Evolutionary conservation across 2,329 filamentous ascomycete genomes (phyloP).

Genomic region (Setomelanomma holmii): DNA sequence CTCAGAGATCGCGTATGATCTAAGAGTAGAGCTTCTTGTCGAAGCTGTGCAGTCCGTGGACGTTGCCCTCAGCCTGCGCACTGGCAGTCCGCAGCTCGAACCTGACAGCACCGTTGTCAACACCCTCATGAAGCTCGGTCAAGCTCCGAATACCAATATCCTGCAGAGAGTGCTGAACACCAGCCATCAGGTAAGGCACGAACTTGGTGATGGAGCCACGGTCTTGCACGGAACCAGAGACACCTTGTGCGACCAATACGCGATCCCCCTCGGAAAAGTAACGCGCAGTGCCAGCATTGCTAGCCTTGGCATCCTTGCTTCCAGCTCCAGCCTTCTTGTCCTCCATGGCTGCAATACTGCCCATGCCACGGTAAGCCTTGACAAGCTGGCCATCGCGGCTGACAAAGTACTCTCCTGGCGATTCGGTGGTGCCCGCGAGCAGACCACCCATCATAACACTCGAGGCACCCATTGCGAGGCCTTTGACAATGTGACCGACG

Average conservation of each 20-base stretch:
- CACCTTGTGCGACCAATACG: slow-evolving; percentile 94
- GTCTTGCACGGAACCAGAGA: slow-evolving; percentile 84
- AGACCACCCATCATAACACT: slow-evolving; percentile 99
- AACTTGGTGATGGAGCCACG: slow-evolving; percentile 91
- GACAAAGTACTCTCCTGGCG: slow-evolving; percentile 94
- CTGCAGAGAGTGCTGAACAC: slow-evolving; percentile 96
- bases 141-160: slow-evolving; percentile 90
- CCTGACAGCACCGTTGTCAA: slow-evolving; percentile 76
- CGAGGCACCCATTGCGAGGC: slow-evolving; percentile 88
- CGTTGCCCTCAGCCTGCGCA: slow-evolving; percentile 94
- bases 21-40: slow-evolving; percentile 99
- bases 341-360: slow-evolving; percentile 98
- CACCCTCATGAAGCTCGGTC: slow-evolving; percentile 75
- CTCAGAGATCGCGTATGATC: slow-evolving; percentile 7
- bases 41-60: slow-evolving; percentile 95
- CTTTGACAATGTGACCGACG: slow-evolving; percentile 98
- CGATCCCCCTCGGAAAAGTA: slow-evolving; percentile 98
- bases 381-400: slow-evolving; percentile 96
- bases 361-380: slow-evolving; percentile 99
- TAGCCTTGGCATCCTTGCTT: slow-evolving; percentile 71
- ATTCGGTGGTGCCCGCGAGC: slow-evolving; percentile 95
- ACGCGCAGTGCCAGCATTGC: slow-evolving; percentile 92
- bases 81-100: slow-evolving; percentile 95
- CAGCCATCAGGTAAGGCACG: slow-evolving; percentile 91
- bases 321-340: slow-evolving; percentile 91